Base-by-base conservation (phyloP, 441 rosid species). In the Cnidoscolus chayamansa region DNA sequence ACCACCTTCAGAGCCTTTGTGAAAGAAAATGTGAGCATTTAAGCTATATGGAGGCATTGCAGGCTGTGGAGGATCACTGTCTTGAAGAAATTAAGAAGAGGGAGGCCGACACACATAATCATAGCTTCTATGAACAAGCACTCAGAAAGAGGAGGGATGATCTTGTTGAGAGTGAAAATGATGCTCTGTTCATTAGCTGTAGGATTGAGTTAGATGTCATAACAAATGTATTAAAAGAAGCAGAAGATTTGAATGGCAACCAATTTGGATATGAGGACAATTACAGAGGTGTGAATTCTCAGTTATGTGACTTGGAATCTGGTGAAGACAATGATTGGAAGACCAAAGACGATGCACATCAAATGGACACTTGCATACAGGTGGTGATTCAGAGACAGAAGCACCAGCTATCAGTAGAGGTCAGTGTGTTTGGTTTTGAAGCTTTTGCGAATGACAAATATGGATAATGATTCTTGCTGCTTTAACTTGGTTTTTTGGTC, bases 1-100 rank as follows among this genome's bases (percentile, higher is more conserved):
- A 76, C 85, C 85, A 87, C 75, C 83, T 95, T 68, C 92, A 90
- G 84, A 86, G 79, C 80, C 87, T 95, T 32, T 91, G 92, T 57
- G 94, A 92, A 81, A 87, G 90, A 76, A 95, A 95, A 84, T 81
- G 84, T 73, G 89, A 87, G 72, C 93, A 83, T 76, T 77, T 95
- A 74, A 88, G 88, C 81, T 89, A 88, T 54, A 92, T 89, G 81
- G 93, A 87, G 82, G 92, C 94, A 48, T 77, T 95, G 87, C 97
- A 91, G 82, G 79, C 83, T 67, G 78, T 92, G 71, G 96, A 90
- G 81, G 88, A 84, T 80, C 90, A 87, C 48, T 89, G 94, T 78
- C 87, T 87, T 69, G 90, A 92, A 79, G 98, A 91, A 86, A 84
- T 87, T 70, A 88, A 90, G 84, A 95, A 77, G 83, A 87, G 89